These are phyloP conservation scores for Phytophthora litchii DNA, from an alignment of 352 stramenopile species.

Conservation along the genomic window DNA sequence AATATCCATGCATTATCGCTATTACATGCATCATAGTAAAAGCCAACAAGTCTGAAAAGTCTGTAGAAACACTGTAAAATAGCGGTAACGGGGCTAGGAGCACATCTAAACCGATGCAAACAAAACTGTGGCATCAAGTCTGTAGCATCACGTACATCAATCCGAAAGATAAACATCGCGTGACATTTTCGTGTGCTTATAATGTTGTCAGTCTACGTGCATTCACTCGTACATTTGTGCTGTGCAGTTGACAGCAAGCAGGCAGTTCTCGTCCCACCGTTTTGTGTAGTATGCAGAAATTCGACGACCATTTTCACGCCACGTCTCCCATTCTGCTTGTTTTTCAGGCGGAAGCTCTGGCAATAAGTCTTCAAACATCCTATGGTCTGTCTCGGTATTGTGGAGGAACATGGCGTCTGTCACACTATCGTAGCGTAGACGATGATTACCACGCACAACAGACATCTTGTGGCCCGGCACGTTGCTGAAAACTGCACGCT, in stretches of 20 bases:
- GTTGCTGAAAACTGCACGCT: slow-evolving; percentile 55
- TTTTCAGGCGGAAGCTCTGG: slow-evolving; percentile 17
- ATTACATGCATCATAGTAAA: no score
- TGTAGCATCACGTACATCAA: no score
- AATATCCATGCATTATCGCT: no score
- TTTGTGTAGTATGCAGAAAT: slow-evolving; percentile 55
- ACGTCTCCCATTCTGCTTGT: slow-evolving; percentile 32
- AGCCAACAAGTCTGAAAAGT: no score
- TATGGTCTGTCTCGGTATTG: slow-evolving; percentile 46
- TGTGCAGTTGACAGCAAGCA: slow-evolving; percentile 28
- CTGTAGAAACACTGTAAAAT: no score
- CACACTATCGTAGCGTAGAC: slow-evolving; percentile 49
- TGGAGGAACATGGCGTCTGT: slow-evolving; percentile 49
- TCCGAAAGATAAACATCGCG: no score
- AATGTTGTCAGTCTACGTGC: slow-evolving; percentile 7
- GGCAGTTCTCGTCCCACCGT: slow-evolving; percentile 46
- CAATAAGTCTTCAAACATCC: slow-evolving; percentile 44
- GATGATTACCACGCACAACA: slow-evolving; percentile 45
- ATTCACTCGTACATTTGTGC: slow-evolving; percentile 1
- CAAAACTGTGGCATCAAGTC: no score
- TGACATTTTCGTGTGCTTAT: slow-evolving; percentile 1
- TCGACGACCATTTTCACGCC: slow-evolving; percentile 38
- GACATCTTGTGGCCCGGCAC: slow-evolving; percentile 56
- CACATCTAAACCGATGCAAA: no score
- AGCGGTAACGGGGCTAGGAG: no score